Percentiles rank a stretch among this genome's conserved stretches.
Conservation (phyloP, 306 rosid genomes). For the Quercus gilva region DNA sequence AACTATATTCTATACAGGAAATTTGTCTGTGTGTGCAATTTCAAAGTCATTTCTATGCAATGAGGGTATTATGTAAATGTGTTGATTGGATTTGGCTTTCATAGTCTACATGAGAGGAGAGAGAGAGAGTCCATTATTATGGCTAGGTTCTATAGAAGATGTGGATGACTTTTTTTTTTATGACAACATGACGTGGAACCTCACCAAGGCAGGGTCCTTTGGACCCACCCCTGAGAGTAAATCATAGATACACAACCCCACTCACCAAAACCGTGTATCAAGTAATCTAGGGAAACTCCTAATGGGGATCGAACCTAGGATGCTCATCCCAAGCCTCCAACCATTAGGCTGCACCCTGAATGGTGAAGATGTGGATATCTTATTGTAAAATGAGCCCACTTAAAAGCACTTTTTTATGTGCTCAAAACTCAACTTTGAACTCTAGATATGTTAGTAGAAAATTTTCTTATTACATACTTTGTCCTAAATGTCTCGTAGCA, state of each 20-base stretch:
- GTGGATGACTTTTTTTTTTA: too few species aligned
- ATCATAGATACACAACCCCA: too few species aligned
- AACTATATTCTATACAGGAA: neutral
- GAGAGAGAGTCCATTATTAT: neutral
- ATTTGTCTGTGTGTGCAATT: neutral
- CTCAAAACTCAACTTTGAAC: neutral
- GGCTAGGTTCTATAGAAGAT: too few species aligned
- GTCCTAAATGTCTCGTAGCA: neutral
- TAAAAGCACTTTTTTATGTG: neutral
- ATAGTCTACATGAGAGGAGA: neutral
- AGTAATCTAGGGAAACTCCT: too few species aligned
- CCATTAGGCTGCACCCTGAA: too few species aligned
- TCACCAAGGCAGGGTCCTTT: too few species aligned
- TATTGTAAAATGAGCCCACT: neutral
- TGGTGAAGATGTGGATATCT: too few species aligned
- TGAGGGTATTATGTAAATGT: neutral
- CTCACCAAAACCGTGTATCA: too few species aligned
- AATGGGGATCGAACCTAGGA: too few species aligned
- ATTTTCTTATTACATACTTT: neutral
- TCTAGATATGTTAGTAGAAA: neutral
- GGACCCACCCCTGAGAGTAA: too few species aligned
- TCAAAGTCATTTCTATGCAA: neutral
- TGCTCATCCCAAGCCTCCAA: too few species aligned
- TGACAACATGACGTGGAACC: too few species aligned
- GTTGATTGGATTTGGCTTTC: neutral